Conservation (phyloP, 2,329 filamentous ascomycete species). For the Anthostomella pinea region DNA sequence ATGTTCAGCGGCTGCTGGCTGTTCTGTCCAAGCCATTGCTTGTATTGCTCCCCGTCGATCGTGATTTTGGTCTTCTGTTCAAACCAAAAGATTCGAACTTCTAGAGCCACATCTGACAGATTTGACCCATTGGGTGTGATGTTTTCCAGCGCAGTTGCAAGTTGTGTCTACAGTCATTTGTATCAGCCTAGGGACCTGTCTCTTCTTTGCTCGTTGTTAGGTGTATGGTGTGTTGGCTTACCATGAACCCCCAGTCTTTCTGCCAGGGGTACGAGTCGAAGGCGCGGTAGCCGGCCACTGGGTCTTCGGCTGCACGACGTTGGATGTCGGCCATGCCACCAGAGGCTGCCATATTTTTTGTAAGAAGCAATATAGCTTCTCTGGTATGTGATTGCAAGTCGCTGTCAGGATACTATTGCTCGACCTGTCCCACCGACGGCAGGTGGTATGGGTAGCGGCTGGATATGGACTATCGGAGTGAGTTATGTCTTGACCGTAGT, state of each 20-base stretch:
- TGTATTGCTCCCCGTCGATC: conserved; percentile 26
- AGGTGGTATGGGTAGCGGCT: too few relatives aligned
- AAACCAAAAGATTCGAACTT: conserved; percentile 25
- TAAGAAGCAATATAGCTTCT: too few relatives aligned
- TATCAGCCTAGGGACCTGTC: too few relatives aligned
- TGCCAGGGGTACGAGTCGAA: conserved; percentile 32
- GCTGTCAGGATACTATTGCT: not conserved
- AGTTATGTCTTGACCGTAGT: too few relatives aligned
- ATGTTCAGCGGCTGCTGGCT: conserved; percentile 18
- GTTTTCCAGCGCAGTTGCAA: conserved; percentile 14
- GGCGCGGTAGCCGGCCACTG: conserved; percentile 25
- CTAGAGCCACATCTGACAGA: conserved; percentile 23
- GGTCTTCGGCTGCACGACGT: conserved; percentile 25
- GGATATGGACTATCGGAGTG: too few relatives aligned
- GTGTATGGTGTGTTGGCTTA: conserved; percentile 13
- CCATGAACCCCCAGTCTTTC: conserved; percentile 28
- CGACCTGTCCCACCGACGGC: too few relatives aligned
- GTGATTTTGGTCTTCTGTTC: conserved; percentile 26
- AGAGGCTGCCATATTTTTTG: conserved; percentile 17
- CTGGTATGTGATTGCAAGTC: too few relatives aligned
- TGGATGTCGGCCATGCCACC: conserved; percentile 21
- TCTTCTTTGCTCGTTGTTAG: too few relatives aligned
- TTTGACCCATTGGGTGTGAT: conserved; percentile 7
- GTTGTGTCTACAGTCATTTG: conserved; percentile 19
- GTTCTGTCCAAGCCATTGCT: conserved; percentile 22